Evolutionary conservation across 1,139 yeast genomes (phyloP), one percentile per base, ranked within the genome.

Genomic region (Nakaseomyces uthaithaninus): DNA sequence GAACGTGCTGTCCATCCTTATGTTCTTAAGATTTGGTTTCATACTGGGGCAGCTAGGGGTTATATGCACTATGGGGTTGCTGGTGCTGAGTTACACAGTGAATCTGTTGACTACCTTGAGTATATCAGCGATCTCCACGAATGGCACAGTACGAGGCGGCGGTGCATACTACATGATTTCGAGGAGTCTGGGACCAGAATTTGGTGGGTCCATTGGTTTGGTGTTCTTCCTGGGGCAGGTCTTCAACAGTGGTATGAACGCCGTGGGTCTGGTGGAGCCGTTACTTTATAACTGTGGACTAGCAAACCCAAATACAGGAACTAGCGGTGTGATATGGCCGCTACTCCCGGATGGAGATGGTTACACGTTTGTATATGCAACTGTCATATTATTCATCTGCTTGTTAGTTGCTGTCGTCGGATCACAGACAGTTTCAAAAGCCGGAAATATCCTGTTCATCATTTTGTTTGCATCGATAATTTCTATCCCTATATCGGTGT

Each of bases 151-250:
- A 10, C 72, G 80, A 53, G 91, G 91, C 19, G 93, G 93, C 12
- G 93, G 93, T 23, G 89, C 91, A 0, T 82, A 82, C 55, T 81
- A 80, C 51, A 82, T 82, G 89, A 79, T 82, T 35, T 78, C 86
- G 12, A 64, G 93, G 53, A 77, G 86, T 30, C 63, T 82, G 46
- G 93, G 93, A 0, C 89, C 87, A 2, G 93, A 82, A 53, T 82
- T 82, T 59, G 93, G 93, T 25, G 91, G 91, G 3, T 80, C 91
- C 2, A 81, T 82, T 45, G 93, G 93, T 0, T 66, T 82, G 26
- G 81, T 82, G 20, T 81, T 82, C 56, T 82, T 77, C 53, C 67
- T 81, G 42, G 93, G 93, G 0, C 93, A 82, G 60, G 79, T 80
- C 24, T 65, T 82, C 42, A 82, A 82, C 56, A 71, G 86, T 38